These are phyloP conservation scores for Scolecobasidium constrictum DNA, from an alignment of 2,329 filamentous ascomycete species.

Conservation along the genomic window DNA sequence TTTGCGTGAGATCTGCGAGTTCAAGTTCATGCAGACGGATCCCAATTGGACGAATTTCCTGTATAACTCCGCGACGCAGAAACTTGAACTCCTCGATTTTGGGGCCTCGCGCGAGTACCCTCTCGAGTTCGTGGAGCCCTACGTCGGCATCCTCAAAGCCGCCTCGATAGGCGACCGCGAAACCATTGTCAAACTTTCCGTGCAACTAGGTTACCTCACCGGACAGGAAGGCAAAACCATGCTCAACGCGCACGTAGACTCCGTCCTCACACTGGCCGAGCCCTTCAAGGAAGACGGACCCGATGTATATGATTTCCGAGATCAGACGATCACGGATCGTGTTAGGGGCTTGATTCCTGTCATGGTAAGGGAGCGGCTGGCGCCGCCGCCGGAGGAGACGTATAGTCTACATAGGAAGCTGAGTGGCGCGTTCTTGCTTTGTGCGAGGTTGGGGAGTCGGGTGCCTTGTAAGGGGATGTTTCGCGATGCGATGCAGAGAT, in stretches of 20 bases:
- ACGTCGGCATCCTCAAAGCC: slow-evolving; percentile 69
- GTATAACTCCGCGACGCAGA: slow-evolving; percentile 61
- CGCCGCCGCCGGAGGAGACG: slow-evolving; percentile 92
- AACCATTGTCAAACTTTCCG: slow-evolving; percentile 53
- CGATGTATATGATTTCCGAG: slow-evolving; percentile 78
- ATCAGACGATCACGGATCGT: slow-evolving; percentile 93
- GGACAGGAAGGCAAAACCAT: slow-evolving; percentile 77
- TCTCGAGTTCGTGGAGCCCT: slow-evolving; percentile 64
- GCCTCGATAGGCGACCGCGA: slow-evolving; percentile 60
- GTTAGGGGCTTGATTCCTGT: slow-evolving; percentile 81
- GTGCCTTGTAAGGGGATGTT: slow-evolving; percentile 79
- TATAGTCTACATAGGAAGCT: slow-evolving; percentile 92
- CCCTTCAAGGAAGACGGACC: slow-evolving; percentile 69
- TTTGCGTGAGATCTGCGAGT: slow-evolving; percentile 84
- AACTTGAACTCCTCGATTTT: slow-evolving; percentile 89
- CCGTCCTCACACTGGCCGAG: slow-evolving; percentile 81
- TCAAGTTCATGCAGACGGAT: slow-evolving; percentile 98
- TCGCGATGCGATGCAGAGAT: slow-evolving; percentile 36
- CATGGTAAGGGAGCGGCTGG: slow-evolving; percentile 81
- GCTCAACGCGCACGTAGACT: slow-evolving; percentile 82
- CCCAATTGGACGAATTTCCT: slow-evolving; percentile 99
- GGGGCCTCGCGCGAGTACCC: slow-evolving; percentile 85
- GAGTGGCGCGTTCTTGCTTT: slow-evolving; percentile 88
- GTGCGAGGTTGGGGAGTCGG: slow-evolving; percentile 71
- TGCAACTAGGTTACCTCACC: slow-evolving; percentile 80